Base-by-base conservation (phyloP, 208 protist species). In the Tritrichomonas musculus region DNA sequence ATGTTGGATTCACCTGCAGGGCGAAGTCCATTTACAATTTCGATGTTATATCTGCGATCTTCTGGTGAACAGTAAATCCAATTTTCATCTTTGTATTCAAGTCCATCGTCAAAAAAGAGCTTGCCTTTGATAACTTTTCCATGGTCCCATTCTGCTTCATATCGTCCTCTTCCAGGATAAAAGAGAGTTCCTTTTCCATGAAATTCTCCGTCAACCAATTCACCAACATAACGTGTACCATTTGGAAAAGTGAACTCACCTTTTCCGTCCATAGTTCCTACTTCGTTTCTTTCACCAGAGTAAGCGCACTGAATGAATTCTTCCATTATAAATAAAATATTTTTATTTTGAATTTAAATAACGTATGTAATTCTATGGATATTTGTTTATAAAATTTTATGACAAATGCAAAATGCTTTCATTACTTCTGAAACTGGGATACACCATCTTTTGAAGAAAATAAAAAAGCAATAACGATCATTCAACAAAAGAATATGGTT, bases 221-320 rank as follows among this genome's bases (percentile, higher is more conserved):
- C 77, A 17, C 77, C 77, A 88, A 88, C 77, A 57, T 88, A 88
- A 30, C 77, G 77, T 39, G 77, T 88, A 30, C 77, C 77, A 30
- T 88, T 88, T 53, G 77, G 47, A 88, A 88, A 88, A 55, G 77
- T 88, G 22, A 88, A 88, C 30, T 88, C 77, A 20, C 77, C 77
- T 47, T 88, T 88, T 57, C 77, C 77, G 39, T 88, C 47, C 77
- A 88, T 88, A 27, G 77, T 88, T 88, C 77, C 77, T 20, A 88
- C 47, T 39, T 88, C n/a, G 22, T 88, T 88, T 36, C 77, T 53
- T 88, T 88, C 77, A 30, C 77, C 77, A 5, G 33, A n/a, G 17
- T 88, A 88, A n/a, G 41, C 25, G 47, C 77, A 88, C 39, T 88
- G 25, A 2, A 88, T 88, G 30, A 88, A 88, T 88, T 88, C 77